A percentile compares a stretch with the other conserved stretches of the same genome.
phyloP scores from a whole-genome alignment of 1,284 basidiomycete species.

The Tilletia setariae region DNA sequence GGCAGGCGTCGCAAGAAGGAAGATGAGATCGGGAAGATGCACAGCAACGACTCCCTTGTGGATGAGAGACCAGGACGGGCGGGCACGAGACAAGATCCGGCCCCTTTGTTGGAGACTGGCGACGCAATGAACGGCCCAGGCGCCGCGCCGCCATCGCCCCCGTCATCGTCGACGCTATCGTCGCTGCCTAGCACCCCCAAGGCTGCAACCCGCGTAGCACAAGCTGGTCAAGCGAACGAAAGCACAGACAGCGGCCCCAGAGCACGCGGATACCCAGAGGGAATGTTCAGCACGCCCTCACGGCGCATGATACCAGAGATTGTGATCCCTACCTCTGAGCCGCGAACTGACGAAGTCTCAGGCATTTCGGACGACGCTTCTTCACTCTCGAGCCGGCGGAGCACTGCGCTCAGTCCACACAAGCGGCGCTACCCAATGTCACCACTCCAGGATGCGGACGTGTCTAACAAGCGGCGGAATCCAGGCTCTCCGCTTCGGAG shows the following conservation, averaged over 20 bases:
- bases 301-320: not conserved
- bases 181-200: not conserved
- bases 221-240: not conserved
- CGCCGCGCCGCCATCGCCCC: not conserved
- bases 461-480: not conserved
- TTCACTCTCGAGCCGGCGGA: not conserved
- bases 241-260: not conserved
- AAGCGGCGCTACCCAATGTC: not conserved
- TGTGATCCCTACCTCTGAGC: constrained; percentile 9
- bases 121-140: too few relatives aligned
- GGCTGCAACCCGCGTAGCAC: not conserved
- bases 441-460: not conserved
- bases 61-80: too few relatives aligned
- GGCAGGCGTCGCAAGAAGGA: too few relatives aligned
- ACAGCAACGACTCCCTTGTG: too few relatives aligned
- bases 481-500: not conserved
- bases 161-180: not conserved
- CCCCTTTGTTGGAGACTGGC: too few relatives aligned
- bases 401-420: not conserved
- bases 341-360: not conserved
- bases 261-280: constrained; percentile 8
- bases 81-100: too few relatives aligned
- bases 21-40: too few relatives aligned
- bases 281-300: constrained; percentile 13
- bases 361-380: constrained; percentile 9